Conservation (phyloP, 257 asterid genomes). For the Scutellaria galericulata region DNA sequence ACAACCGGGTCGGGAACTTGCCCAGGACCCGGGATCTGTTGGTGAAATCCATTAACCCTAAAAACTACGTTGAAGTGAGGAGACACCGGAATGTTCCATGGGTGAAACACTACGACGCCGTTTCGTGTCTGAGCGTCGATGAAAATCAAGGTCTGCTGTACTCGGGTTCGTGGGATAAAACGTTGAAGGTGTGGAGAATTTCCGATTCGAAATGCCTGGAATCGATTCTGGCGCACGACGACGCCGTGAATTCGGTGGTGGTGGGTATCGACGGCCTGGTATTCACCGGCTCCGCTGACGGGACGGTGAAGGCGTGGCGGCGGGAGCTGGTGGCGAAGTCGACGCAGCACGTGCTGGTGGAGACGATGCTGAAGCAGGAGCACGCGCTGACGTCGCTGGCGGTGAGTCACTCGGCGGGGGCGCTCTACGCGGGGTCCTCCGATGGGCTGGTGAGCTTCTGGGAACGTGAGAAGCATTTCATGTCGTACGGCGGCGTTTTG, state of each 20-base stretch:
- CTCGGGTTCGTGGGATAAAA: conserved; percentile 93
- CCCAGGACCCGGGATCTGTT: conserved; percentile 74
- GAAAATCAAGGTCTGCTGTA: conserved; percentile 57
- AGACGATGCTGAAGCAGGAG: conserved; percentile 65
- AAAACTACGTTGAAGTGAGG: conserved; percentile 65
- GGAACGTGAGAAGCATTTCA: conserved; percentile 62
- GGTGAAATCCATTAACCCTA: conserved; percentile 67
- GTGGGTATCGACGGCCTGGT: conserved; percentile 66
- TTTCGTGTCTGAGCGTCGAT: conserved; percentile 75
- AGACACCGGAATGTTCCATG: conserved; percentile 67
- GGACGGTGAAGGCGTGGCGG: conserved; percentile 91
- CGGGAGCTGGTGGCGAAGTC: conserved; percentile 60
- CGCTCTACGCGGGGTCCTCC: conserved; percentile 80
- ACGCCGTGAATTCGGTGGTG: conserved; percentile 74
- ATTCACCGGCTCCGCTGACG: conserved; percentile 91
- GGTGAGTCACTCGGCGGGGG: conserved; percentile 42
- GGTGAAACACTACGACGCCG: conserved; percentile 84
- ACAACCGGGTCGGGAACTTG: conserved; percentile 68
- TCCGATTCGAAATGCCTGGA: conserved; percentile 83
- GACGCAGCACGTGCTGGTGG: conserved; percentile 64
- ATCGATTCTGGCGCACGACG: conserved; percentile 73
- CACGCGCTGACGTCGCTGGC: conserved; percentile 81
- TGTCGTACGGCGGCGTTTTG: conserved; percentile 74
- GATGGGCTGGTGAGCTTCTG: conserved; percentile 91
- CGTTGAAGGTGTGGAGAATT: conserved; percentile 86